Percentiles rank a stretch among this genome's conserved stretches.
Evolutionary conservation across 2,329 filamentous ascomycete genomes (phyloP).

Genomic region (Xylaria sp.): DNA sequence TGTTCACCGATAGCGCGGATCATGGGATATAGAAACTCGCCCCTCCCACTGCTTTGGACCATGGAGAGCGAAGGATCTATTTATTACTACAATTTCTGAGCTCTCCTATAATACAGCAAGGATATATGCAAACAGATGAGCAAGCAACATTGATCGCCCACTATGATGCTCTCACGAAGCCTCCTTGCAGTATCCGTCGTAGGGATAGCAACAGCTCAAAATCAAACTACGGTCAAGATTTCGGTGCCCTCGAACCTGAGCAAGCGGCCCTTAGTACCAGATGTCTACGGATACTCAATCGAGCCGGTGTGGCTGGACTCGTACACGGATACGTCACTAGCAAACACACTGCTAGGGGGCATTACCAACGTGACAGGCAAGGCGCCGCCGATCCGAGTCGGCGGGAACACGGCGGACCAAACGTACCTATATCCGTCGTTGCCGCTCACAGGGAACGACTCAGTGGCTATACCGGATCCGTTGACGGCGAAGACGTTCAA

Average conservation of each 20-base stretch:
- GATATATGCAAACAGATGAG: background rate
- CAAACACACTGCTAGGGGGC: conserved; percentile 42
- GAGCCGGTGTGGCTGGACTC: conserved; percentile 50
- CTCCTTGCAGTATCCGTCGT: conserved; percentile 29
- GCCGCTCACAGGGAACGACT: conserved; percentile 45
- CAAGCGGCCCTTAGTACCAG: conserved; percentile 43
- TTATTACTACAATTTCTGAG: background rate
- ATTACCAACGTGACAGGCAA: conserved; percentile 47
- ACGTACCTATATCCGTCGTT: conserved; percentile 46
- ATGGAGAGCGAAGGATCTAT: background rate
- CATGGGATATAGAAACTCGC: conserved; percentile 9
- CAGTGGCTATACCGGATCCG: conserved; percentile 43
- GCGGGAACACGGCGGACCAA: conserved; percentile 51
- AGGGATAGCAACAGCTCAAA: conserved; percentile 33
- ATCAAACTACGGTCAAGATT: conserved; percentile 35
- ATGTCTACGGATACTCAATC: conserved; percentile 50
- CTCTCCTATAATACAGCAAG: background rate
- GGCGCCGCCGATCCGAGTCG: conserved; percentile 48
- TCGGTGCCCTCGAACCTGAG: conserved; percentile 42
- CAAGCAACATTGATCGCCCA: background rate
- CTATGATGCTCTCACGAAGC: conserved; percentile 24
- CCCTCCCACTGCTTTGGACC: background rate
- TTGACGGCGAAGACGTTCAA: conserved; percentile 44
- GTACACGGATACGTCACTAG: conserved; percentile 45
- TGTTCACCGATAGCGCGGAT: background rate